phyloP scores from a whole-genome alignment of 495 filamentous ascomycete genomes.

The Xylaria curta region DNA sequence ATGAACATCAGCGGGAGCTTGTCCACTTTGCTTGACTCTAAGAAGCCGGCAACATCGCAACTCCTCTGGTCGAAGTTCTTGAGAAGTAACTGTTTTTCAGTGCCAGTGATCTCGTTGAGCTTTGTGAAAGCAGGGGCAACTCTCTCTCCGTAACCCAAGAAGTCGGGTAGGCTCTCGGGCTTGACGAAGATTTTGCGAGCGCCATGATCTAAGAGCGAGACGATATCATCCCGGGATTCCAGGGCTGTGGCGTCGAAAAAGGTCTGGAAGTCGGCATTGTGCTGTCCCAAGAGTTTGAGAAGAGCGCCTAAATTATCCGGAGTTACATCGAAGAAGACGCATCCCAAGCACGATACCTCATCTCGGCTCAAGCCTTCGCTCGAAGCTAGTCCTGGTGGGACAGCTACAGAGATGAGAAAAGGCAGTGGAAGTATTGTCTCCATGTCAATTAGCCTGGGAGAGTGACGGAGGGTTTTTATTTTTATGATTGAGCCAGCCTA shows the following conservation, averaged over 20 bases:
- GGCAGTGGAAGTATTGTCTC: constrained; percentile 62
- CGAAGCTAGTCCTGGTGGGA: constrained; percentile 57
- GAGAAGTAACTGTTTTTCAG: constrained; percentile 49
- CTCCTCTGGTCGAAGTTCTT: constrained; percentile 51
- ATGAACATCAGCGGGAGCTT: constrained; percentile 56
- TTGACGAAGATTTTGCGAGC: constrained; percentile 86
- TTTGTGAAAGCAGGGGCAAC: constrained; percentile 50
- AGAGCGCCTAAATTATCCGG: constrained; percentile 64
- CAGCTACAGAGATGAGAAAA: constrained; percentile 63
- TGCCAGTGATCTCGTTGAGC: constrained; percentile 38
- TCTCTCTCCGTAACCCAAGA: constrained; percentile 50
- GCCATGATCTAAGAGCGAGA: constrained; percentile 83
- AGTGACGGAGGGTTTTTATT: neutral
- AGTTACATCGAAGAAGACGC: constrained; percentile 71
- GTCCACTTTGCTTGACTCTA: constrained; percentile 52
- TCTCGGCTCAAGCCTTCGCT: constrained; percentile 65
- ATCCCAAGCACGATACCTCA: constrained; percentile 79
- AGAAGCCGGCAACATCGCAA: constrained; percentile 48
- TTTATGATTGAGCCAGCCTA: neutral
- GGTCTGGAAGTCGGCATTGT: constrained; percentile 69
- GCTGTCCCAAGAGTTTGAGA: constrained; percentile 69
- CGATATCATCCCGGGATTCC: constrained; percentile 68
- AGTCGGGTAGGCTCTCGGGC: constrained; percentile 62
- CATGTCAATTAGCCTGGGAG: constrained; percentile 44
- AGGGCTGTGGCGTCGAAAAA: constrained; percentile 81